Evolutionary conservation across 495 filamentous ascomycete genomes (phyloP).

Genomic region (Letharia columbiana): DNA sequence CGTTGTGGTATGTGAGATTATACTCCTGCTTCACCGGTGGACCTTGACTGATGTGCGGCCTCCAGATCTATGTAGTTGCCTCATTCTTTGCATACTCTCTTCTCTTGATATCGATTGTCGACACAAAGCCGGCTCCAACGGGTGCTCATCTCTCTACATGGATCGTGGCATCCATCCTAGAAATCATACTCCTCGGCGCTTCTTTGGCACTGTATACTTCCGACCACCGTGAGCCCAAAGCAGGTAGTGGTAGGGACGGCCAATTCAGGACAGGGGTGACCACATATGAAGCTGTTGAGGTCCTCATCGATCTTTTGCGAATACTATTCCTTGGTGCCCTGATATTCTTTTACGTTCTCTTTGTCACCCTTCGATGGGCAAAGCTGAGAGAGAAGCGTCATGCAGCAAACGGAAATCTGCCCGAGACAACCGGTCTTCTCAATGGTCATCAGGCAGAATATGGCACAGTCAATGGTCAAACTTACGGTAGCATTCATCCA

Average conservation of each 20-base stretch:
- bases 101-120: slow-evolving; percentile 70
- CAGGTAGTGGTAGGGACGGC: slow-evolving; percentile 46
- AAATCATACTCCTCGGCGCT: slow-evolving; percentile 57
- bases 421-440: slow-evolving; percentile 50
- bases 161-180: slow-evolving; percentile 56
- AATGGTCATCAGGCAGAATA: slow-evolving; percentile 37
- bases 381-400: slow-evolving; percentile 15
- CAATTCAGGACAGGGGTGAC: slow-evolving; percentile 43
- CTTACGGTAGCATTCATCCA: slow-evolving; percentile 43
- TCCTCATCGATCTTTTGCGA: slow-evolving; percentile 51
- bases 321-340: slow-evolving; percentile 50
- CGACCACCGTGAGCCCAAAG: slow-evolving; percentile 48
- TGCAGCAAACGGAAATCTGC: slow-evolving; percentile 29
- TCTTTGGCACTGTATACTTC: slow-evolving; percentile 54
- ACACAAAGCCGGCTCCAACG: slow-evolving; percentile 66
- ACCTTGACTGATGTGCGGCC: slow-evolving; percentile 7
- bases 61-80: slow-evolving; percentile 70
- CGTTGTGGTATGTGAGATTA: slow-evolving; percentile 57
- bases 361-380: slow-evolving; percentile 35
- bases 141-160: slow-evolving; percentile 66
- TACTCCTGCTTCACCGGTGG: neutral
- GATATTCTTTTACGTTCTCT: slow-evolving; percentile 50
- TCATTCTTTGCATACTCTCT: slow-evolving; percentile 68
- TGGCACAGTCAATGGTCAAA: slow-evolving; percentile 39
- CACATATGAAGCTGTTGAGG: slow-evolving; percentile 56